phyloP scores from a whole-genome alignment of 305 asterid genomes.

The Ilex paraguariensis region DNA sequence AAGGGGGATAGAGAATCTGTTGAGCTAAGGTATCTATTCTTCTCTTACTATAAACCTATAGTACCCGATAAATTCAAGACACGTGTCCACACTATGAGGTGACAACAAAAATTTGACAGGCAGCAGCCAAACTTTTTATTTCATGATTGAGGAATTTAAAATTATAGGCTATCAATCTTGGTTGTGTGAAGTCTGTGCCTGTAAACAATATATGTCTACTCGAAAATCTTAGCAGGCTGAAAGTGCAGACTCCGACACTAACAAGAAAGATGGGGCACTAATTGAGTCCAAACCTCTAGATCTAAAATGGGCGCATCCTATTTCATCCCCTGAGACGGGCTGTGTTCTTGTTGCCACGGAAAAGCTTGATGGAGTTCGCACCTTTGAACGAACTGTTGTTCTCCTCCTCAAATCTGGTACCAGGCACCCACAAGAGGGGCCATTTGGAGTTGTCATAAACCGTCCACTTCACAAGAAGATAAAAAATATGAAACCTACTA shows the following conservation, averaged over 20 bases:
- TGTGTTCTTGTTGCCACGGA: constrained; percentile 91
- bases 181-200: background rate
- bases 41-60: too few relatives aligned
- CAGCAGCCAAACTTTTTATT: background rate
- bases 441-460: constrained; percentile 80
- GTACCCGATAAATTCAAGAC: too few relatives aligned
- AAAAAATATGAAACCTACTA: constrained; percentile 82
- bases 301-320: constrained; percentile 95
- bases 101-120: background rate
- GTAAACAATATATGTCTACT: background rate
- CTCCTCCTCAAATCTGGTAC: constrained; percentile 89
- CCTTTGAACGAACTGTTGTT: constrained; percentile 82
- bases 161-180: background rate
- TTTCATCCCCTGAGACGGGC: constrained; percentile 89
- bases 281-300: constrained; percentile 47
- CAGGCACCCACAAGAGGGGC: constrained; percentile 86
- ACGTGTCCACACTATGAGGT: too few relatives aligned
- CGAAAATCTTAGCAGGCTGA: constrained; percentile 41
- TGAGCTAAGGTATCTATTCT: too few relatives aligned
- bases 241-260: constrained; percentile 31
- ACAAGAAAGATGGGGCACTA: constrained; percentile 35
- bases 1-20: too few relatives aligned
- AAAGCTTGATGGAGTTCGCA: constrained; percentile 81
- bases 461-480: constrained; percentile 80
- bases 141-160: background rate